Evolutionary conservation across 2,329 filamentous ascomycete species (phyloP), one percentile per base, ranked within the genome.

Genomic region (Sarocladiaceae sp.): DNA sequence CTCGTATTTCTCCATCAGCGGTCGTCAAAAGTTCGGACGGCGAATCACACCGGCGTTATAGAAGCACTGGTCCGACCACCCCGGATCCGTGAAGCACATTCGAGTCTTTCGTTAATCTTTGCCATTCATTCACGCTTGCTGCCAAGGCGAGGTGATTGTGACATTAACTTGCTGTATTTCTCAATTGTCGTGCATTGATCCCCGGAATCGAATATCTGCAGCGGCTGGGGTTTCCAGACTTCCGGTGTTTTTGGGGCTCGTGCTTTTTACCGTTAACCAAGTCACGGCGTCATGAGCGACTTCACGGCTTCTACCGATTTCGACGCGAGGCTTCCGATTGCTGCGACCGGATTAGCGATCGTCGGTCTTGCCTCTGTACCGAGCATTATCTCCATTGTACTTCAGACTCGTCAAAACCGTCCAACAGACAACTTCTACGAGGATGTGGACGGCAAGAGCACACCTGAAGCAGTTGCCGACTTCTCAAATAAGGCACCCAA

Each of bases 371-470:
- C 67, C 46, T 68, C 71, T 12, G 49, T 70, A 6, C 73, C 73
- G 10, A 68, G 69, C 36, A 29, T 71, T 20, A 54, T 63, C 33
- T 64, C 66, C 39, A 58, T 71, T 31, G 31, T 66, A 42, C 57
- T 58, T 28, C 72, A 74, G 53, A 54, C 66, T 31, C 67, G 65
- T 28, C 59, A 63, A 35, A 64, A 65, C 22, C 62, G 62, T 4
- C 65, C 69, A 8, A 69, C 68, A 53, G 70, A 77, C 36, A 68
- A 76, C 11, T 70, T 75, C 12, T 91, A 91, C 61, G 72, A 83
- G 58, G 88, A 92, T 61, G 69, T 76, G 55, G 88, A 92, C 67
- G 88, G 88, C 47, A 74, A 78, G 56, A 86, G 84, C 28, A 86
- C 83, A 0, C 75, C 80, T 36, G 82, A 86, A 61, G 82, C 83